Conservation (phyloP, 208 protist species). For the Leishmania guyanensis region DNA sequence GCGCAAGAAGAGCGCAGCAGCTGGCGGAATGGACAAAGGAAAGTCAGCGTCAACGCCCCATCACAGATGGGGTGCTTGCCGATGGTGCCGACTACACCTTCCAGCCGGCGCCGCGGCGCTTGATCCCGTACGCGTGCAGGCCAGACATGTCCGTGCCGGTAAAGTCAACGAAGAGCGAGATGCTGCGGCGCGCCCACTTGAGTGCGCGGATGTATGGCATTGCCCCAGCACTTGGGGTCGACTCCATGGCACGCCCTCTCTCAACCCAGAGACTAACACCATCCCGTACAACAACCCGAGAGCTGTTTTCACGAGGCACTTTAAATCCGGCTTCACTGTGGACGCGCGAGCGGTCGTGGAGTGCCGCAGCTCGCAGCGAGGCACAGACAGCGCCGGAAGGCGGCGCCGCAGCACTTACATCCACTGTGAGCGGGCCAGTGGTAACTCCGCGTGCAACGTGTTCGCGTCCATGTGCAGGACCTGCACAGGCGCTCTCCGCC, state of each 20-base stretch:
- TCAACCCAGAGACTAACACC: neutral
- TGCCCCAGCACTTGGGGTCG: neutral
- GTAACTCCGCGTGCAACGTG: neutral
- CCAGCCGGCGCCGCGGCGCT: slow-evolving; percentile 49
- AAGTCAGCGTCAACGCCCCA: slow-evolving; percentile 26
- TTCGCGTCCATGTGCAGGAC: neutral
- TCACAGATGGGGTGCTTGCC: slow-evolving; percentile 31
- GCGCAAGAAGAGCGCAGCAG: slow-evolving; percentile 41
- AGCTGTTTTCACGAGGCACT: slow-evolving; percentile 17
- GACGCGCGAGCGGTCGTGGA: slow-evolving; percentile 3
- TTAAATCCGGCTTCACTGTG: neutral
- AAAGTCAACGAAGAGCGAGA: slow-evolving; percentile 53
- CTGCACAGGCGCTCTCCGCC: neutral
- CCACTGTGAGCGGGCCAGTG: neutral
- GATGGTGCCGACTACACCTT: slow-evolving; percentile 47
- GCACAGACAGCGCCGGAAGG: neutral
- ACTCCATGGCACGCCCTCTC: neutral
- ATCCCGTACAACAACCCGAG: slow-evolving; percentile 7
- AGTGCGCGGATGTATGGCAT: slow-evolving; percentile 13
- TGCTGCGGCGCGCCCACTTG: slow-evolving; percentile 56
- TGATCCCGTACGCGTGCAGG: slow-evolving; percentile 78
- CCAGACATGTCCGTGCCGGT: slow-evolving; percentile 63
- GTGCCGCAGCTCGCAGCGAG: neutral
- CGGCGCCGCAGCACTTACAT: slow-evolving; percentile 6
- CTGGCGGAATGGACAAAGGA: slow-evolving; percentile 47